Evolutionary conservation across 192 early-diverging fungal species (phyloP).

Genomic region (Chytriomyces sp.): DNA sequence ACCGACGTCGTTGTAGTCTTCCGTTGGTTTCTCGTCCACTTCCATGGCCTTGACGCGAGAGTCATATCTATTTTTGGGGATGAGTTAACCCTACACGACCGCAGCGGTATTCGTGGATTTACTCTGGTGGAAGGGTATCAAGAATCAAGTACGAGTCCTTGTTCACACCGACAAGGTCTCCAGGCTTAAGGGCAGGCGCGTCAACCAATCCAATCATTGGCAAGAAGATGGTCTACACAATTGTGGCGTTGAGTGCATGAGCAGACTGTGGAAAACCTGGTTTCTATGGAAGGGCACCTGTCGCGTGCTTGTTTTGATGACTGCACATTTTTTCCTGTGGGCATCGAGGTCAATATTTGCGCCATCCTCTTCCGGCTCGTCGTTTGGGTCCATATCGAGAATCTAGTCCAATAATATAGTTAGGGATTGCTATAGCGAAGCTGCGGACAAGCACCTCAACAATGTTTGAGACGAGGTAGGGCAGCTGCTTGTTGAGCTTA

Average conservation of each 20-base stretch:
- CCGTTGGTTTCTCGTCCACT: slow-evolving; percentile 98
- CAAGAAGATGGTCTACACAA: slow-evolving; percentile 86
- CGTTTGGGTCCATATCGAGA: slow-evolving; percentile 88
- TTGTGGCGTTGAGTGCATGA: not conserved
- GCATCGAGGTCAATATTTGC: slow-evolving; percentile 92
- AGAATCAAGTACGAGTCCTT: slow-evolving; percentile 97
- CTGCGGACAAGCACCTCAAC: slow-evolving; percentile 71
- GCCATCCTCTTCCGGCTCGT: slow-evolving; percentile 92
- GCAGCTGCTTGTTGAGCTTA: slow-evolving; percentile 95
- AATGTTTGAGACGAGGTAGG: slow-evolving; percentile 94
- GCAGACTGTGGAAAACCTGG: not conserved
- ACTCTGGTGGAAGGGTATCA: slow-evolving; percentile 95
- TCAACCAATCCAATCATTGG: slow-evolving; percentile 97
- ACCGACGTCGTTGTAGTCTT: slow-evolving; percentile 95
- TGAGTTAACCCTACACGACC: not conserved
- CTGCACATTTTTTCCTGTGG: slow-evolving; percentile 93
- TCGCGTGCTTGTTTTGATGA: slow-evolving; percentile 92
- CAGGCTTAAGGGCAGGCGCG: slow-evolving; percentile 83
- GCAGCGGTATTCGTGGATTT: slow-evolving; percentile 26
- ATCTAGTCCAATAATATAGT: slow-evolving; percentile 49
- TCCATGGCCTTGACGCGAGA: slow-evolving; percentile 99
- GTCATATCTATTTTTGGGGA: slow-evolving; percentile 71
- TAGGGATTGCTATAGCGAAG: not conserved
- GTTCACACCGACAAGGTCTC: slow-evolving; percentile 96
- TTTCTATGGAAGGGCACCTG: slow-evolving; percentile 60